Base-by-base conservation (phyloP, 495 filamentous ascomycete species). In the Daldinia grandis region DNA sequence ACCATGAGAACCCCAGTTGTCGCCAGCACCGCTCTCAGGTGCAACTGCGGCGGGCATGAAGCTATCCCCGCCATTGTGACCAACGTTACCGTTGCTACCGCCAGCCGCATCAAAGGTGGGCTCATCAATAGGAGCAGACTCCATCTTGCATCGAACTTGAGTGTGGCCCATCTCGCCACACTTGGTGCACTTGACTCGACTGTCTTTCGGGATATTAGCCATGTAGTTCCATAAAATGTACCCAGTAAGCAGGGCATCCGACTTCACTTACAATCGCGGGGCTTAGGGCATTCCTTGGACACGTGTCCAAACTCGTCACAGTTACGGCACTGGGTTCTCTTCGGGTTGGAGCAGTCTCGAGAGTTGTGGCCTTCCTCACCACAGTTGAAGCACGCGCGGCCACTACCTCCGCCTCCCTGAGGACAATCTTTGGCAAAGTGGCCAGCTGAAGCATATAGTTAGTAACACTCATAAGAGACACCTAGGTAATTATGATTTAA, bases 341-440 rank as follows among this genome's bases (percentile, higher is more conserved):
- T 79, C 40, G 78, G 78, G 60, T 85, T 82, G 2, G 80, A 73
- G 57, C 83, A 85, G 27, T 85, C 83, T 50, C 74, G 71, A 25
- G 76, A 75, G 8, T 76, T 77, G 60, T 84, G 82, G 33, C 80
- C 81, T 12, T 78, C 74, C 40, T 80, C 61, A 25, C 77, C 87
- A 74, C 89, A 92, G 77, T 91, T 92, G 61, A 83, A 89, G 72
- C 90, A 92, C 42, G 80, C 84, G 24, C 65, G 71, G 49, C 80
- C 79, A 51, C 84, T 78, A 24, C 81, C 81, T 42, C 76, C 81
- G 53, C 79, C 76, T 19, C 75, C 81, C 69, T 87, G 82, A 31
- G 92, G 93, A 73, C 95, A 98, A 68, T 97, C 93, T 62, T 87
- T 87, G 3, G 91, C 87, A 78, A 94, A 95, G 70, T 97, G 95